A percentile compares a stretch with the other conserved stretches of the same genome.
Evolutionary conservation across 106 monocot species (phyloP).

Genomic region (Allium sativum): DNA sequence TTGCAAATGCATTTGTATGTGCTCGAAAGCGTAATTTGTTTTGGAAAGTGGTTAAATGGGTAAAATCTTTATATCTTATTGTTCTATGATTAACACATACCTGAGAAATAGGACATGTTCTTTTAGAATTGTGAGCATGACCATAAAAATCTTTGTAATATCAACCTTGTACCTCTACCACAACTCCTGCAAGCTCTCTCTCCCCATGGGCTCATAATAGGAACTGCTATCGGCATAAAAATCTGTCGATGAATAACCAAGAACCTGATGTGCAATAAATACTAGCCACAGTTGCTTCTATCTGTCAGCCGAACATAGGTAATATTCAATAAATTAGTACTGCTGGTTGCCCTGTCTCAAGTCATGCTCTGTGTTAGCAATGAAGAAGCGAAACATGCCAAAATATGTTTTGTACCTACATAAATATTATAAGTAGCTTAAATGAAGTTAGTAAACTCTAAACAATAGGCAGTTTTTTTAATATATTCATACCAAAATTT

Average conservation of each 20-base stretch:
- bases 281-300: slow-evolving; percentile 93
- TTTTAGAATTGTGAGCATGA: slow-evolving; percentile 85
- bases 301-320: slow-evolving; percentile 65
- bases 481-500: slow-evolving; percentile 58
- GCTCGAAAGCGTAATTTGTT: too few species aligned
- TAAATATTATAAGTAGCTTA: not conserved
- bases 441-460: not conserved
- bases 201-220: slow-evolving; percentile 89
- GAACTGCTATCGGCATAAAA: slow-evolving; percentile 56
- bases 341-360: slow-evolving; percentile 84
- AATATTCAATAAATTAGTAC: slow-evolving; percentile 75
- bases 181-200: slow-evolving; percentile 76
- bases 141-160: slow-evolving; percentile 82
- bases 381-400: slow-evolving; percentile 89
- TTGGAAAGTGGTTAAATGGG: too few species aligned
- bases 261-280: slow-evolving; percentile 57
- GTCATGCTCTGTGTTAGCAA: slow-evolving; percentile 87
- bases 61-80: too few species aligned
- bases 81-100: slow-evolving; percentile 12
- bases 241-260: slow-evolving; percentile 61
- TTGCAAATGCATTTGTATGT: too few species aligned
- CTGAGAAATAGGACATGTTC: slow-evolving; percentile 92
- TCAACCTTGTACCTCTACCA: slow-evolving; percentile 94
- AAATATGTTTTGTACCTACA: slow-evolving; percentile 80
- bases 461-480: too few species aligned